Conservation (phyloP, 2,329 filamentous ascomycete species). For the Xenoacremonium recifei region DNA sequence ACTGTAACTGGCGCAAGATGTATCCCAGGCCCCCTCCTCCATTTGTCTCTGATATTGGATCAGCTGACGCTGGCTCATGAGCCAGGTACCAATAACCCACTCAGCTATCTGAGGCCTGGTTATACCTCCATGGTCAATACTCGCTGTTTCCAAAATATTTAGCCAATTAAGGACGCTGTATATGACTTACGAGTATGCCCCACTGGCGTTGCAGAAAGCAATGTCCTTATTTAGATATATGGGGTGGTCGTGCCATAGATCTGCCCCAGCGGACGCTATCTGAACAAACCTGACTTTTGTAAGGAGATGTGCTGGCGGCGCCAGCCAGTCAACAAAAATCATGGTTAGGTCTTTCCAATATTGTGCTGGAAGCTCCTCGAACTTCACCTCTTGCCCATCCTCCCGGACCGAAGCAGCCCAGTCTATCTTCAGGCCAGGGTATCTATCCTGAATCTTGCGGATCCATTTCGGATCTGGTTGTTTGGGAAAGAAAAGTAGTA, state of each 20-base stretch:
- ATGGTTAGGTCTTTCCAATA: constrained; percentile 42
- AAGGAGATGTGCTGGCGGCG: constrained; percentile 29
- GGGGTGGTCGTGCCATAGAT: constrained; percentile 37
- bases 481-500: constrained; percentile 37
- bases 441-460: constrained; percentile 28
- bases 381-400: constrained; percentile 13
- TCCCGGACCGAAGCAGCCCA: constrained; percentile 26
- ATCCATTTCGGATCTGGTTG: constrained; percentile 34
- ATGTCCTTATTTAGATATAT: constrained; percentile 34
- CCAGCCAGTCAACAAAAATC: constrained; percentile 31
- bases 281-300: constrained; percentile 43
- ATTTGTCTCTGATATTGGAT: constrained; percentile 29
- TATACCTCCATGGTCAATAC: background rate
- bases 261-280: constrained; percentile 41
- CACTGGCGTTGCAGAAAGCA: constrained; percentile 40
- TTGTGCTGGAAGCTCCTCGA: constrained; percentile 28
- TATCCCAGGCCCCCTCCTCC: constrained; percentile 21
- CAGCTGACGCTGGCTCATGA: constrained; percentile 30
- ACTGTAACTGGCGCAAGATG: constrained; percentile 16
- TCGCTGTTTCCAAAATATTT: too few relatives aligned
- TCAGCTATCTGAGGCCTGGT: constrained; percentile 39
- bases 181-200: constrained; percentile 38
- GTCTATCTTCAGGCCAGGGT: constrained; percentile 38
- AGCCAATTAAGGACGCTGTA: background rate
- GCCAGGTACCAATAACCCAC: constrained; percentile 39